These are phyloP conservation scores for Paramarasmius palmivorus DNA, from an alignment of 1,284 basidiomycete genomes.

Conservation along the genomic window DNA sequence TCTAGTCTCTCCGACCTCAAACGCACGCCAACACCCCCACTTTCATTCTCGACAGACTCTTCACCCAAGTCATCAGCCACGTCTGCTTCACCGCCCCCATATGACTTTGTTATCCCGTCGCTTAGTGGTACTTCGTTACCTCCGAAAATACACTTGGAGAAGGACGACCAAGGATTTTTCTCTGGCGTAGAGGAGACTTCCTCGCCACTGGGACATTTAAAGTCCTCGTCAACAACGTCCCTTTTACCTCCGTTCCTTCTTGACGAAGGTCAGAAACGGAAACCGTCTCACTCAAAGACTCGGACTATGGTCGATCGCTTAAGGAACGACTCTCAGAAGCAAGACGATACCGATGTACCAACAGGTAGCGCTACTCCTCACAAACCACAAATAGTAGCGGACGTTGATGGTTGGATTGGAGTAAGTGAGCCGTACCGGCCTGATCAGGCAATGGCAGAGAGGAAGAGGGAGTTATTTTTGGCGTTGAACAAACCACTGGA, in stretches of 20 bases:
- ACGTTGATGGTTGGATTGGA: slow-evolving; percentile 42
- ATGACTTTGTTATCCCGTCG: slow-evolving; percentile 39
- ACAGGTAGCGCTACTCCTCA: not conserved
- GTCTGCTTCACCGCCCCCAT: slow-evolving; percentile 27
- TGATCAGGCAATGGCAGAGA: slow-evolving; percentile 30
- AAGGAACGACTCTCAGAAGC: slow-evolving; percentile 16
- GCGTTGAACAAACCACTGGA: slow-evolving; percentile 35
- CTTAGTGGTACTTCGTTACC: slow-evolving; percentile 26
- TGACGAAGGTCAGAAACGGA: slow-evolving; percentile 32
- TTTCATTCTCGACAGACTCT: slow-evolving; percentile 20
- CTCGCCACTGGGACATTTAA: slow-evolving; percentile 16
- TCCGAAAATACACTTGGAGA: slow-evolving; percentile 36
- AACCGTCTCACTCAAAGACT: slow-evolving; percentile 40
- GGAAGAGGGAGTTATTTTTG: slow-evolving; percentile 39
- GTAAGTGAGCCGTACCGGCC: slow-evolving; percentile 14
- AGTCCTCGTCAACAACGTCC: slow-evolving; percentile 14
- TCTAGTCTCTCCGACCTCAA: slow-evolving; percentile 29
- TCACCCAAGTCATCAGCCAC: slow-evolving; percentile 16
- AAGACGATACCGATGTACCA: not conserved
- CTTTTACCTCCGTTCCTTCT: slow-evolving; percentile 43
- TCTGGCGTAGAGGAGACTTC: slow-evolving; percentile 30
- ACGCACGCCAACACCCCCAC: slow-evolving; percentile 21
- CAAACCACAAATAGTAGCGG: slow-evolving; percentile 22
- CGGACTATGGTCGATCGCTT: slow-evolving; percentile 46
- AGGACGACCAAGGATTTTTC: slow-evolving; percentile 44